Evolutionary conservation across 1,139 yeast genomes (phyloP).

Genomic region (Diutina catenulata): DNA sequence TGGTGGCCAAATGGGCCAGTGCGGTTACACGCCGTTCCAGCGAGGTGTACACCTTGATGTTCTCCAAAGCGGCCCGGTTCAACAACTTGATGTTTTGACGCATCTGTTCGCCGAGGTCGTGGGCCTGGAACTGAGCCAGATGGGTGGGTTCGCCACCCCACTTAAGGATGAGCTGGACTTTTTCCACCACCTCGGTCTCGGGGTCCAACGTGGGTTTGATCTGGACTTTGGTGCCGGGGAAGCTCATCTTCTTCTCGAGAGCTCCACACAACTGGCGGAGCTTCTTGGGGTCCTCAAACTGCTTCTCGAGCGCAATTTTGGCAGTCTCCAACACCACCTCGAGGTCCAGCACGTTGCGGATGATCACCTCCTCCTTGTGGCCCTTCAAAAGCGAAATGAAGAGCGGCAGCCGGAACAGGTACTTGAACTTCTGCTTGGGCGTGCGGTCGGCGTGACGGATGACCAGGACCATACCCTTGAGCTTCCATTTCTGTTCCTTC

Average conservation of each 20-base stretch:
- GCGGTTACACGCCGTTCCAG: constrained; percentile 92
- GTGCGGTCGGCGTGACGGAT: constrained; percentile 98
- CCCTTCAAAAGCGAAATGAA: constrained; percentile 86
- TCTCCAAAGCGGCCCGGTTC: constrained; percentile 73
- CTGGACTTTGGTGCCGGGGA: constrained; percentile 96
- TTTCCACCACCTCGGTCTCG: constrained; percentile 58
- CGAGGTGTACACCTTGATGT: constrained; percentile 80
- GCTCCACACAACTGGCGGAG: constrained; percentile 69
- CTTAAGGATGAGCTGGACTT: constrained; percentile 87
- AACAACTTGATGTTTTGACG: constrained; percentile 83
- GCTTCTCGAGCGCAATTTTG: constrained; percentile 63
- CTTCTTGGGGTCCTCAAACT: constrained; percentile 72
- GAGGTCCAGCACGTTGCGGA: constrained; percentile 78
- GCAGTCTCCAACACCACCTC: constrained; percentile 81
- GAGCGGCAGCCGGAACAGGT: constrained; percentile 79
- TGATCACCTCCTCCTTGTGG: constrained; percentile 90
- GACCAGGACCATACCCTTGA: constrained; percentile 85
- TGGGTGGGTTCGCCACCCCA: constrained; percentile 99
- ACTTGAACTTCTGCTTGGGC: constrained; percentile 97
- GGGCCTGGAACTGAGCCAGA: constrained; percentile 89
- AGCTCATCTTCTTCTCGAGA: constrained; percentile 73
- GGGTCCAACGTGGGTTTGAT: constrained; percentile 73
- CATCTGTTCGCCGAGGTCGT: constrained; percentile 90
- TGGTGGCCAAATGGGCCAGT: constrained; percentile 81
- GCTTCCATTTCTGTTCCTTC: constrained; percentile 91